These are phyloP conservation scores for Fraxinus ornus DNA, from an alignment of 305 asterid species.

Conservation along the genomic window DNA sequence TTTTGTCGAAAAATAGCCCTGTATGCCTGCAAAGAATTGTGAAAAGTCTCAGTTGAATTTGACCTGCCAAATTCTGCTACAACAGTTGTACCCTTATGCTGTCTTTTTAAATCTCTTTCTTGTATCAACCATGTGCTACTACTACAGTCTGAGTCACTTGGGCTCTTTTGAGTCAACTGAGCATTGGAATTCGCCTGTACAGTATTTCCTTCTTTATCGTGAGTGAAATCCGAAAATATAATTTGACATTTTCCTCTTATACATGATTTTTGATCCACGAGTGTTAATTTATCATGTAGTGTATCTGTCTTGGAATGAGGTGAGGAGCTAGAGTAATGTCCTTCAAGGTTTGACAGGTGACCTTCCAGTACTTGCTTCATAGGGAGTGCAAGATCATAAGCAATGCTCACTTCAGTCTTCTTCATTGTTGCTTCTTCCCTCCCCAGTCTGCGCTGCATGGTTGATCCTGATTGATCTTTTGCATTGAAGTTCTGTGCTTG, in stretches of 20 bases:
- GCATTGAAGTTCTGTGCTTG: conserved; percentile 29
- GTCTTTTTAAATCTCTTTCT: conserved; percentile 49
- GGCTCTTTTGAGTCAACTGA: conserved; percentile 35
- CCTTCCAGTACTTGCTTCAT: conserved; percentile 27
- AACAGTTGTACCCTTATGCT: conserved; percentile 23
- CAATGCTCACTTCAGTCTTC: conserved; percentile 29
- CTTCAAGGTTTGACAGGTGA: conserved; percentile 28
- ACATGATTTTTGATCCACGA: conserved; percentile 26
- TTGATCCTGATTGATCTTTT: conserved; percentile 33
- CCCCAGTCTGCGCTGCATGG: conserved; percentile 23
- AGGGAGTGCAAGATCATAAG: conserved; percentile 30
- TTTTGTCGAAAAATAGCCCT: conserved; percentile 29
- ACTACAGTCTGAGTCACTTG: conserved; percentile 42
- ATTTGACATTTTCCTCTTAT: conserved; percentile 68
- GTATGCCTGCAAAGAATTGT: conserved; percentile 54
- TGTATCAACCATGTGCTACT: conserved; percentile 35
- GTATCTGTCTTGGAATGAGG: conserved; percentile 30
- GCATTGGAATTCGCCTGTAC: conserved; percentile 32
- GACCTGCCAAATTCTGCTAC: conserved; percentile 45
- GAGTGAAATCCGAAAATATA: conserved; percentile 68
- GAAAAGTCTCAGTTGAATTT: conserved; percentile 38
- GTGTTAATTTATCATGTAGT: conserved; percentile 24
- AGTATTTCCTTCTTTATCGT: conserved; percentile 57
- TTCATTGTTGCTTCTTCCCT: conserved; percentile 27
- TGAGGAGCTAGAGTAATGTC: conserved; percentile 27